Base-by-base conservation (phyloP, 257 asterid species). In the Solanum paucissectum region DNA sequence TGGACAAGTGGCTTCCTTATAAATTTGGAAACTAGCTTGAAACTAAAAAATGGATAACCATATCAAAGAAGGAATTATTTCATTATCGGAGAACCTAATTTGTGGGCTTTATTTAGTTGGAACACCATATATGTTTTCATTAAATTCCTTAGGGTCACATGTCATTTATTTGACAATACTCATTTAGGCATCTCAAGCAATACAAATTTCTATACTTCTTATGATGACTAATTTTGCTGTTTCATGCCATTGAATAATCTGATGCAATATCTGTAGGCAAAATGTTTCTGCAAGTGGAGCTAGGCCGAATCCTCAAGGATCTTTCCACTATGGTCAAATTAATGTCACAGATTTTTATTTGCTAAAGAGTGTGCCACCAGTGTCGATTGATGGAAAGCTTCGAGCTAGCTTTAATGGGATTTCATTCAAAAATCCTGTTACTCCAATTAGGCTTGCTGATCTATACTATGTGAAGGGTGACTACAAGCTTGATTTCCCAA, bases 251-350 rank as follows among this genome's bases (percentile, higher is more conserved):
- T 37, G 55, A 38, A 55, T 71, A 49, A 62, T 9, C 16, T 64
- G 38, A 46, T 85, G 88, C 62, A 88, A 75, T 62, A 14, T 49
- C 71, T 38, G 86, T 93, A 97, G 99, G 98, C 98, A 94, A 93
- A 97, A 97, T 84, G 94, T 85, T 21, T 40, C 91, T 88, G 98
- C 99, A n/a, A 94, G 98, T 88, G 99, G 99, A 87, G 99, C 99
- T 83, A 98, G 99, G 74, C 99, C 99, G 3, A 97, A 97, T 66
- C 99, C 99, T 9, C 99, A 97, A 91, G 99, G 99, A 52, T 97
- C 99, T 11, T 97, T 94, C 90, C 99, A 90, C 87, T 97, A 97
- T 29, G 99, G 99, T 86, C 89, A 91, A 68, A 94, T 97, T 87
- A 96, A 94, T 40, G 96, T 97, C 16, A 96, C 99, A 5, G 95